Evolutionary conservation across 2,329 filamentous ascomycete genomes (phyloP).

Genomic region (Fusarium mangiferae): DNA sequence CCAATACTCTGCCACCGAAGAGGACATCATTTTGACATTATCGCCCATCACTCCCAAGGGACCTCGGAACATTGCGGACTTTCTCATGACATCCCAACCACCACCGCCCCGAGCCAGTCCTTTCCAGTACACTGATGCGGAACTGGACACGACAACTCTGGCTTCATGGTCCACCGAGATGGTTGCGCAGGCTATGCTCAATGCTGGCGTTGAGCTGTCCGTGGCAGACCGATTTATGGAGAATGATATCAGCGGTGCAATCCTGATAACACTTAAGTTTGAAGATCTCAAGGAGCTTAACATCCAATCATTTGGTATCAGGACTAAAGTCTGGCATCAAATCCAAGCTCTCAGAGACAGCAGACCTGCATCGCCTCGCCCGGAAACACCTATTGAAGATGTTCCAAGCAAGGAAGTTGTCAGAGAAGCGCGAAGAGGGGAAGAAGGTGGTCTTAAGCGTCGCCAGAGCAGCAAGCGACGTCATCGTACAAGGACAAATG

Average conservation of each 20-base stretch:
- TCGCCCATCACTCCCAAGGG: constrained; percentile 79
- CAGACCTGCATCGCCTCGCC: constrained; percentile 60
- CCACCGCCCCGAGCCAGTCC: constrained; percentile 57
- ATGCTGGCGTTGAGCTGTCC: constrained; percentile 79
- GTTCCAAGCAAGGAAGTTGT: constrained; percentile 62
- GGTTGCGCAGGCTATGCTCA: constrained; percentile 87
- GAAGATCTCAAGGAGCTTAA: constrained; percentile 86
- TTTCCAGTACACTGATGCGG: constrained; percentile 65
- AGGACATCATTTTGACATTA: constrained; percentile 69
- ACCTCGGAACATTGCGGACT: constrained; percentile 49
- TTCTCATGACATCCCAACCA: constrained; percentile 38
- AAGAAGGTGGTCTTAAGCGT: constrained; percentile 48
- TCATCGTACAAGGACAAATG: constrained; percentile 52
- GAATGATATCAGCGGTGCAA: constrained; percentile 91
- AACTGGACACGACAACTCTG: constrained; percentile 69
- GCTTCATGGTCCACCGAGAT: constrained; percentile 77
- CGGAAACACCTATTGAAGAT: constrained; percentile 71
- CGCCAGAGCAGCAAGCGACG: constrained; percentile 55
- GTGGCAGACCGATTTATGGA: constrained; percentile 86
- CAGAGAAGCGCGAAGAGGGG: constrained; percentile 56
- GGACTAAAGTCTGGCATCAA: constrained; percentile 82
- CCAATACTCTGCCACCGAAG: constrained; percentile 49
- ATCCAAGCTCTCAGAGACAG: constrained; percentile 75
- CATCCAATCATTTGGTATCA: constrained; percentile 83
- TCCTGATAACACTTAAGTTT: constrained; percentile 90